Conservation (phyloP, 1,284 basidiomycete species). For the Farysia itapuensis region DNA sequence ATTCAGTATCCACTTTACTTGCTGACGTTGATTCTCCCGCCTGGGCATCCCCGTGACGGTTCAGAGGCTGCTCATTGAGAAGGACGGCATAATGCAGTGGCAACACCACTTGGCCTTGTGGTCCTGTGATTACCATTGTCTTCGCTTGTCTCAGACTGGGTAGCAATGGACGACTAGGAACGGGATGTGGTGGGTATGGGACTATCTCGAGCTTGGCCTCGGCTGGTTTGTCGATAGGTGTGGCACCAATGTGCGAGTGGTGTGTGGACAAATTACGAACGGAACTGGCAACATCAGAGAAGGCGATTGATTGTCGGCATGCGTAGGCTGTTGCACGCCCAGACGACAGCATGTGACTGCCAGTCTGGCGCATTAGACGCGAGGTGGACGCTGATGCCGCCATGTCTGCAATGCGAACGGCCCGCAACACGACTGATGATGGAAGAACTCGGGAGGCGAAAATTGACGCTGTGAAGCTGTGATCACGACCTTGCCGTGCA, state of each 20-base stretch:
- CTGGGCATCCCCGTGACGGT: too few species aligned
- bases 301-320: slow-evolving; percentile 67
- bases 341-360: slow-evolving; percentile 17
- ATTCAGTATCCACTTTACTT: background rate
- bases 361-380: slow-evolving; percentile 10
- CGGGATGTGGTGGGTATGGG: slow-evolving; percentile 52
- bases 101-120: slow-evolving; percentile 45
- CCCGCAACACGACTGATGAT: too few species aligned
- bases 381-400: slow-evolving; percentile 13
- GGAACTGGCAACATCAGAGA: slow-evolving; percentile 66
- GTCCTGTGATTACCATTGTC: slow-evolving; percentile 48
- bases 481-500: too few species aligned
- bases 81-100: slow-evolving; percentile 48
- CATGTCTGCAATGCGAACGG: too few species aligned
- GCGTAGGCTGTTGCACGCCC: slow-evolving; percentile 64
- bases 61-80: too few species aligned
- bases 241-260: slow-evolving; percentile 50
- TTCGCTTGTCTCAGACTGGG: slow-evolving; percentile 39
- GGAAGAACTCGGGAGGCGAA: too few species aligned
- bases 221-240: slow-evolving; percentile 45
- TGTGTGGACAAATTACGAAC: slow-evolving; percentile 2
- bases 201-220: slow-evolving; percentile 34
- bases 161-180: slow-evolving; percentile 44
- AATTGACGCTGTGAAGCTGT: too few species aligned
- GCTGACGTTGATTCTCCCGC: too few species aligned